Base-by-base conservation (phyloP, 176 grass and related monocot genomes). In the Neostapfia colusana region DNA sequence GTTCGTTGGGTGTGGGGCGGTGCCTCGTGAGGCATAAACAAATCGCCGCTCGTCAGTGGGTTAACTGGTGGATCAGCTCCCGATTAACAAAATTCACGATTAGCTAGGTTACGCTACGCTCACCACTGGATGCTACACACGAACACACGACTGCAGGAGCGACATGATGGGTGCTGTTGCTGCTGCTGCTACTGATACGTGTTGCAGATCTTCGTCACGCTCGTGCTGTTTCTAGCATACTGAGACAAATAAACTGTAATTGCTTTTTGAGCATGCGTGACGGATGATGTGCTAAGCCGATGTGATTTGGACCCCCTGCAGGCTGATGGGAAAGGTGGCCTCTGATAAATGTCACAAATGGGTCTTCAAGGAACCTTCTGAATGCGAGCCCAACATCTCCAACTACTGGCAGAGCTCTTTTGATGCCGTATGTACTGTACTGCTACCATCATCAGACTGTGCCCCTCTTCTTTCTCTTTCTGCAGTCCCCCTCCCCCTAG, bases 371-470 rank as follows among this genome's bases (percentile, higher is more conserved):
- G 96, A 99, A 92, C 96, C 96, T 92, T 99, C 96, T 84, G 96
- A 99, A 82, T 90, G 91, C 86, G 96, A 99, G 89, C 89, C 96
- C 83, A 99, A 95, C 92, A 89, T 95, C 85, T 86, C 92, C 82
- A 99, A 92, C 89, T 95, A 99, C 96, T 99, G 96, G 96, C 96
- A 99, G 96, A 99, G 96, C 80, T 99, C 96, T 80, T 99, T 99
- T 69, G 96, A 99, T 81, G 96, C 96, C 79, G 96, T 99, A 95
- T 85, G 88, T 95, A 74, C 31, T n/a, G n/a, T n/a, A n/a, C n/a
- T n/a, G n/a, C n/a, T 31, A 31, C 86, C 62, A 57, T 78, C 85
- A 53, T 8, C 78, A 27, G 10, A 31, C 64, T 3, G 31, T 3
- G 31, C 31, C 31, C 31, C 31, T 31, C 69, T 40, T 41, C 65